These are phyloP conservation scores for Puccinia hordei DNA, from an alignment of 1,284 basidiomycete species.

Conservation along the genomic window DNA sequence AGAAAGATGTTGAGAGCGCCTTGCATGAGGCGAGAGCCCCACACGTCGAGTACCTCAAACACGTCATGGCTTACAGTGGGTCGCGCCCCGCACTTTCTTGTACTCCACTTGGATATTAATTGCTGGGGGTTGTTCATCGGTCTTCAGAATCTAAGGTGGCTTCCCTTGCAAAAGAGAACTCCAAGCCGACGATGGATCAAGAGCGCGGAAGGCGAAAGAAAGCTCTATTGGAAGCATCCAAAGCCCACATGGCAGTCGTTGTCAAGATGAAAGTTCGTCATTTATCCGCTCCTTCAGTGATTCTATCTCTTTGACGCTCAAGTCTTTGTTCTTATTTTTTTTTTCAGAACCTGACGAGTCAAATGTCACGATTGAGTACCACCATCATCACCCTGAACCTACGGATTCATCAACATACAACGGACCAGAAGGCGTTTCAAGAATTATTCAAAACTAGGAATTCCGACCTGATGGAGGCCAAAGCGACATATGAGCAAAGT, in stretches of 20 bases:
- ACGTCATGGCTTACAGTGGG: constrained; percentile 2
- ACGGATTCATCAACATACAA: constrained; percentile 21
- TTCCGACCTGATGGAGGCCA: constrained; percentile 8
- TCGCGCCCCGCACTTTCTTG: neutral
- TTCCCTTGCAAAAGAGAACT: constrained; percentile 10
- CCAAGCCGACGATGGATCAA: constrained; percentile 32
- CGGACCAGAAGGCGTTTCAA: constrained; percentile 30
- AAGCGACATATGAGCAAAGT: constrained; percentile 24
- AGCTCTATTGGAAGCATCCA: constrained; percentile 23
- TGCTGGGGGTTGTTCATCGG: neutral
- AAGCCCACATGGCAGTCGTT: constrained; percentile 5
- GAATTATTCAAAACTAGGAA: neutral
- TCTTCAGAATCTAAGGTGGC: constrained; percentile 4
- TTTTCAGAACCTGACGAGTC: constrained; percentile 20
- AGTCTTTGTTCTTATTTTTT: neutral
- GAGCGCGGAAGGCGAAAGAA: constrained; percentile 23
- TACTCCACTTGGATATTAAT: neutral
- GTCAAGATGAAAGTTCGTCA: constrained; percentile 16
- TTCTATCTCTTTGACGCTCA: neutral
- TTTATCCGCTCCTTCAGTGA: too few species aligned
- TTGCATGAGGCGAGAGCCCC: constrained; percentile 19
- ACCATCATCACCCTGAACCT: constrained; percentile 19
- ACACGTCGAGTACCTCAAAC: constrained; percentile 17
- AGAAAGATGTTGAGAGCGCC: constrained; percentile 28
- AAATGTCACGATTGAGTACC: constrained; percentile 18